Percentiles rank a stretch among this genome's conserved stretches.
Evolutionary conservation across 2,329 filamentous ascomycete species (phyloP).

Genomic region (Exophiala spinifera): DNA sequence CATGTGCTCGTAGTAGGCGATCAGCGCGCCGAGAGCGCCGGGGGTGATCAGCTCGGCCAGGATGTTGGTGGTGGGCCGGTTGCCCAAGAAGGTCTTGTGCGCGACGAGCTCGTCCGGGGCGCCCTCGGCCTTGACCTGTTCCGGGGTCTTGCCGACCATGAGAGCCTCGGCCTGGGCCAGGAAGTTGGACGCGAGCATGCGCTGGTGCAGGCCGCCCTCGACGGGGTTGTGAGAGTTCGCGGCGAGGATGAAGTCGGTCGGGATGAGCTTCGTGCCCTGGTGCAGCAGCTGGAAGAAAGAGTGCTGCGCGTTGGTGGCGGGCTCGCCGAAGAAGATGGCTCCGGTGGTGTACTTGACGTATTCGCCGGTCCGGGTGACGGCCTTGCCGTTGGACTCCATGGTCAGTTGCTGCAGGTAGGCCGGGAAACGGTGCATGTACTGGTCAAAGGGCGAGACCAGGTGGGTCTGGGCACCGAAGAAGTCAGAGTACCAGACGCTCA

Average conservation of each 20-base stretch:
- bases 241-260: conserved; percentile 95
- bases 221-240: conserved; percentile 96
- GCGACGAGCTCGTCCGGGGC: conserved; percentile 62
- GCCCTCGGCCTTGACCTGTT: conserved; percentile 48
- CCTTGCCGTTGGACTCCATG: conserved; percentile 99
- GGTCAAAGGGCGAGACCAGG: conserved; percentile 95
- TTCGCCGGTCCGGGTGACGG: conserved; percentile 79
- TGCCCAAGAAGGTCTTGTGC: conserved; percentile 99
- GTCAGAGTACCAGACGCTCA: conserved; percentile 98
- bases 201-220: conserved; percentile 88
- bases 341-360: conserved; percentile 98
- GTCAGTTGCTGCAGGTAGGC: conserved; percentile 98
- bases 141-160: conserved; percentile 53
- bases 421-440: conserved; percentile 98
- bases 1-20: conserved; percentile 98
- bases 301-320: conserved; percentile 98
- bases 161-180: conserved; percentile 50
- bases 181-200: conserved; percentile 52
- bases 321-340: conserved; percentile 93
- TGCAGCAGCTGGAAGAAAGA: conserved; percentile 99
- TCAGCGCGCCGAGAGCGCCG: conserved; percentile 86
- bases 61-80: conserved; percentile 94
- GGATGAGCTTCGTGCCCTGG: conserved; percentile 98
- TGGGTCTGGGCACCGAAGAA: conserved; percentile 99
- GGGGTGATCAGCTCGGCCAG: conserved; percentile 92